Evolutionary conservation across 305 asterid genomes (phyloP).

Genomic region (Solanum hybrid): DNA sequence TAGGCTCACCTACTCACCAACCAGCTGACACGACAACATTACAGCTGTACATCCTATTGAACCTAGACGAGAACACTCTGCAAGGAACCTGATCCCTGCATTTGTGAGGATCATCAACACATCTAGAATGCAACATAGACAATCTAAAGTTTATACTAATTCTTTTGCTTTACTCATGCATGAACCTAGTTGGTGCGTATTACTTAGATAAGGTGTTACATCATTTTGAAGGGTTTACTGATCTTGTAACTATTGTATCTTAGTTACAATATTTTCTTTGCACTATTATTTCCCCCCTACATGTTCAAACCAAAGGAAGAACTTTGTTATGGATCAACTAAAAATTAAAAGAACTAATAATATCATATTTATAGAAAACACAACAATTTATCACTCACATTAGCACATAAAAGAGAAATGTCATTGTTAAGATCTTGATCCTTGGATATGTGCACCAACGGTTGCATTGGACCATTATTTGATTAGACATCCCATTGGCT

Average conservation of each 20-base stretch:
- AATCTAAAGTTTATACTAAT: no score
- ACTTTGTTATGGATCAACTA: background rate
- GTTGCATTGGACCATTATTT: conserved; percentile 34
- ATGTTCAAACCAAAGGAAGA: background rate
- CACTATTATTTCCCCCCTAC: background rate
- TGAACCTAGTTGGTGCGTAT: no score
- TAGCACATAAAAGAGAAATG: conserved; percentile 28
- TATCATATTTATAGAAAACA: background rate
- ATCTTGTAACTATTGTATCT: no score
- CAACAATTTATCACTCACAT: background rate
- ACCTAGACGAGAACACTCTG: background rate
- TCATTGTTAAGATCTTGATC: conserved; percentile 16
- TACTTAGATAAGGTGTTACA: no score
- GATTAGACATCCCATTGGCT: conserved; percentile 59
- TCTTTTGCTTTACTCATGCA: no score
- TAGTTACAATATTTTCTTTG: no score
- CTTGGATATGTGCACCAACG: conserved; percentile 31
- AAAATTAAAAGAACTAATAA: background rate
- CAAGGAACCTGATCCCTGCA: background rate
- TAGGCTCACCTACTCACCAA: background rate
- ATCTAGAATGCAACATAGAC: no score
- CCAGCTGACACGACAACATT: background rate
- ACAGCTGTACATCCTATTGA: background rate
- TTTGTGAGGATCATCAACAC: background rate
- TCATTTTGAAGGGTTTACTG: no score